These are phyloP conservation scores for Ustanciosporium gigantosporum DNA, from an alignment of 1,284 basidiomycete species.

Conservation along the genomic window DNA sequence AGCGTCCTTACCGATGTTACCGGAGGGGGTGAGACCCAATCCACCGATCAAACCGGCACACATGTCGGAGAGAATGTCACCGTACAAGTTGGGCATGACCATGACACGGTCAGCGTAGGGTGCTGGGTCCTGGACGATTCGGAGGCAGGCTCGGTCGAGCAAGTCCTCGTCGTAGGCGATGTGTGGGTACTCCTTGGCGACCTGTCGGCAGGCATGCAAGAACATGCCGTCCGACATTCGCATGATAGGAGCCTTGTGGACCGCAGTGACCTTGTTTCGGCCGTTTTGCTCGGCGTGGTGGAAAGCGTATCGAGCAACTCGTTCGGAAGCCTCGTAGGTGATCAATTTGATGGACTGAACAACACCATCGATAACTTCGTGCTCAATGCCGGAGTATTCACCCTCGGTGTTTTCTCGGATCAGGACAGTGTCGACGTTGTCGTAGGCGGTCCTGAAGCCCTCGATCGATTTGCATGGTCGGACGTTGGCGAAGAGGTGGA, in stretches of 20 bases:
- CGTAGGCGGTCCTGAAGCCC: slow-evolving; percentile 97
- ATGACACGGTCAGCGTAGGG: slow-evolving; percentile 97
- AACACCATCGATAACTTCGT: slow-evolving; percentile 95
- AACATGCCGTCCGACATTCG: slow-evolving; percentile 99
- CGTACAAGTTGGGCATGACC: slow-evolving; percentile 99
- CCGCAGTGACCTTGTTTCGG: slow-evolving; percentile 91
- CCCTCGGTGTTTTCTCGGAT: slow-evolving; percentile 99
- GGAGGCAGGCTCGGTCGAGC: slow-evolving; percentile 92
- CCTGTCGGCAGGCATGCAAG: slow-evolving; percentile 92
- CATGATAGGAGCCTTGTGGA: slow-evolving; percentile 99
- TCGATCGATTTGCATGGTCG: slow-evolving; percentile 93
- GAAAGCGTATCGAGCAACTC: slow-evolving; percentile 98
- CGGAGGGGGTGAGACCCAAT: slow-evolving; percentile 94
- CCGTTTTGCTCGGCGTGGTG: slow-evolving; percentile 88
- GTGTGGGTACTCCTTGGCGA: slow-evolving; percentile 93
- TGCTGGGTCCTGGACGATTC: slow-evolving; percentile 77
- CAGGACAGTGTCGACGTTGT: slow-evolving; percentile 95
- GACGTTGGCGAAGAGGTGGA: slow-evolving; percentile 98
- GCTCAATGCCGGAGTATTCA: slow-evolving; percentile 99
- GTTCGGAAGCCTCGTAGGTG: slow-evolving; percentile 97
- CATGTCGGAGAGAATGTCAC: slow-evolving; percentile 98
- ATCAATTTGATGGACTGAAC: slow-evolving; percentile 99
- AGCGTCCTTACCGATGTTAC: slow-evolving; percentile 96
- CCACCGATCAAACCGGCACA: slow-evolving; percentile 98
- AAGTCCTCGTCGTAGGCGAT: slow-evolving; percentile 95